Conservation (phyloP, 2,329 filamentous ascomycete genomes). For the Pseudogymnoascus sp. region DNA sequence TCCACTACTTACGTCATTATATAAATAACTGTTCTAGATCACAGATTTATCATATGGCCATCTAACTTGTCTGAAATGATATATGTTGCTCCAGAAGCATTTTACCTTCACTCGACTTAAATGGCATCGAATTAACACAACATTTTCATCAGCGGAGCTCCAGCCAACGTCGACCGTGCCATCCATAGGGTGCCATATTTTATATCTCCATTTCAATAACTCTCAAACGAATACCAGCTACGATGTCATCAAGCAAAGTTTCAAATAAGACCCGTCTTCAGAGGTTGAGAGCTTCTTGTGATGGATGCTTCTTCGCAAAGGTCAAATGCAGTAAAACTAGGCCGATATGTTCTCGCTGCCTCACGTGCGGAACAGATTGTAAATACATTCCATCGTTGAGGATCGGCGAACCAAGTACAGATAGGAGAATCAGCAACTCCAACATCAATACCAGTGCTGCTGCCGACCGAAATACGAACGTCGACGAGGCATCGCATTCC, state of each 20-base stretch:
- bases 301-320: slow-evolving; percentile 47
- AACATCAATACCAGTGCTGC: slow-evolving; percentile 12
- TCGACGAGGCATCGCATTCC: not conserved
- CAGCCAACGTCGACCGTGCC: not conserved
- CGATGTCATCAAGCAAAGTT: slow-evolving; percentile 14
- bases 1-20: not conserved
- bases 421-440: slow-evolving; percentile 17
- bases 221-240: not conserved
- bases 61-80: not conserved
- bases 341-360: slow-evolving; percentile 45
- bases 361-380: slow-evolving; percentile 41
- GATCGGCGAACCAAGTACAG: slow-evolving; percentile 39
- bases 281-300: slow-evolving; percentile 41
- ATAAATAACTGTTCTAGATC: not conserved
- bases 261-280: slow-evolving; percentile 31
- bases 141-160: not conserved
- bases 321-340: slow-evolving; percentile 47
- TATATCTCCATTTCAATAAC: not conserved
- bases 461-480: not conserved
- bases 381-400: slow-evolving; percentile 44
- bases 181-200: not conserved
- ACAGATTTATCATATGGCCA: not conserved
- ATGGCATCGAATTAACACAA: not conserved
- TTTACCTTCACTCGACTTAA: not conserved
- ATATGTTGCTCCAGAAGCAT: not conserved